Conservation (phyloP, 2,329 filamentous ascomycete genomes). For the Talaromyces sp. region DNA sequence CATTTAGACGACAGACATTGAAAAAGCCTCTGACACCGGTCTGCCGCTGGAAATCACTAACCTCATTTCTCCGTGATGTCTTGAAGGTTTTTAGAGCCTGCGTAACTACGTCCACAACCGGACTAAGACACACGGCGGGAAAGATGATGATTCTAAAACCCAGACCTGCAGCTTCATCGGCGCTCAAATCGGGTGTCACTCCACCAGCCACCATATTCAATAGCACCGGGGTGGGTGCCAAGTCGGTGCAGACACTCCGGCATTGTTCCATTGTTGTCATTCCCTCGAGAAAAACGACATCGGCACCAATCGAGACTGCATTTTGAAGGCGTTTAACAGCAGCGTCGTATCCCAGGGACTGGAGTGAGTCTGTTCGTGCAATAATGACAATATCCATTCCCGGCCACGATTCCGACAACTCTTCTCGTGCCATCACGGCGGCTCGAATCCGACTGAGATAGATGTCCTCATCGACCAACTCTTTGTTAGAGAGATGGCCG, state of each 20-base stretch:
- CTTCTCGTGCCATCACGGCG: constrained; percentile 25
- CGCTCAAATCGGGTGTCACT: constrained; percentile 33
- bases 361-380: constrained; percentile 27
- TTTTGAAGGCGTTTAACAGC: constrained; percentile 27
- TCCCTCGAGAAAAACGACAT: constrained; percentile 40
- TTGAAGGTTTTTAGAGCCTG: background rate
- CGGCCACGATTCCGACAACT: constrained; percentile 12
- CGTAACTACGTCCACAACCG: background rate
- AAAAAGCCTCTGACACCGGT: background rate
- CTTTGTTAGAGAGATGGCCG: constrained; percentile 35
- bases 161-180: constrained; percentile 34
- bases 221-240: constrained; percentile 36
- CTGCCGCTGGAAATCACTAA: background rate
- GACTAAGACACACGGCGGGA: background rate
- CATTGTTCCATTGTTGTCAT: constrained; percentile 36
- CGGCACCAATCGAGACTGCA: constrained; percentile 27
- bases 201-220: constrained; percentile 44
- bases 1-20: background rate
- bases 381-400: constrained; percentile 27
- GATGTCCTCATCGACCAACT: constrained; percentile 18
- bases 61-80: background rate
- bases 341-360: constrained; percentile 35
- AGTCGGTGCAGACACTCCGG: constrained; percentile 27
- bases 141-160: constrained; percentile 36
- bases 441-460: constrained; percentile 21